Evolutionary conservation across 345 rosid genomes (phyloP).

Genomic region (Durio zibethinus): DNA sequence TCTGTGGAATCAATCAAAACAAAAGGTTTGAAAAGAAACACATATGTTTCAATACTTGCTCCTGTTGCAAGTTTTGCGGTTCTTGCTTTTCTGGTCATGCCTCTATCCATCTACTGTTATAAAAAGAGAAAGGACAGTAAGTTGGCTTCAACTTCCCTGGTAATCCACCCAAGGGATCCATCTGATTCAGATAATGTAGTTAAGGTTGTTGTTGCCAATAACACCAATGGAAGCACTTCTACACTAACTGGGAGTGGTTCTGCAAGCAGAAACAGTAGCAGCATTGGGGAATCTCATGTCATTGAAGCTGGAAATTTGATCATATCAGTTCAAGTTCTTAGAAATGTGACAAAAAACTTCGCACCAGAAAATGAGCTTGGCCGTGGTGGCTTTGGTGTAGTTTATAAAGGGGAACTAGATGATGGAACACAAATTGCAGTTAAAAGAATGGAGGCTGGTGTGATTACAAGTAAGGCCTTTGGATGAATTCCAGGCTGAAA

Average conservation of each 20-base stretch:
- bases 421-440: slow-evolving; percentile 76
- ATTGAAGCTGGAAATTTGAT: slow-evolving; percentile 67
- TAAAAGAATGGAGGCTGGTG: slow-evolving; percentile 73
- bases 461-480: slow-evolving; percentile 58
- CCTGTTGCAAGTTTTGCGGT: slow-evolving; percentile 44
- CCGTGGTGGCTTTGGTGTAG: slow-evolving; percentile 80
- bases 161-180: slow-evolving; percentile 65
- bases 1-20: slow-evolving; percentile 23
- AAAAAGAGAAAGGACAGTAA: slow-evolving; percentile 33
- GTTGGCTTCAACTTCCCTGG: slow-evolving; percentile 47
- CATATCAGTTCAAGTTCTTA: slow-evolving; percentile 74
- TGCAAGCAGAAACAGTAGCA: slow-evolving; percentile 45
- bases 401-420: slow-evolving; percentile 64
- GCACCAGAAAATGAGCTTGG: slow-evolving; percentile 68
- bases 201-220: slow-evolving; percentile 56
- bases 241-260: slow-evolving; percentile 43
- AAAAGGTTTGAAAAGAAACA: slow-evolving; percentile 24
- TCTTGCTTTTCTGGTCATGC: slow-evolving; percentile 39
- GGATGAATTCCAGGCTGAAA: slow-evolving; percentile 68
- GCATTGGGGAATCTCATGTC: slow-evolving; percentile 52
- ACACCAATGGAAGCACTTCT: slow-evolving; percentile 45
- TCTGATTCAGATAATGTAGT: slow-evolving; percentile 50
- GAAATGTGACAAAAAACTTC: slow-evolving; percentile 62
- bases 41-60: slow-evolving; percentile 43
- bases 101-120: slow-evolving; percentile 44